Conservation (phyloP, 2,329 filamentous ascomycete species). For the Fusarium tricinctum region DNA sequence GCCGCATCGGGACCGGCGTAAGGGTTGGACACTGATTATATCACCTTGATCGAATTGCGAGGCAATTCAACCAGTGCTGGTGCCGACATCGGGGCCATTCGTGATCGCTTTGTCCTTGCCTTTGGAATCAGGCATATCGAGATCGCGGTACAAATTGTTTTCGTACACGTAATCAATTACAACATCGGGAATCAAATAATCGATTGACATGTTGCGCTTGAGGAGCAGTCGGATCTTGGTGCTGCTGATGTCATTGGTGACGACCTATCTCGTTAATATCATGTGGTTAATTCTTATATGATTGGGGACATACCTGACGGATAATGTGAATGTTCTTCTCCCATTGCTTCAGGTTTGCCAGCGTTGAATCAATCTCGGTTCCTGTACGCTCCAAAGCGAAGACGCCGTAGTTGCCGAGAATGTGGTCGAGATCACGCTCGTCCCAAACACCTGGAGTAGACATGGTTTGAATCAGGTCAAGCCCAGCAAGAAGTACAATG, state of each 20-base stretch:
- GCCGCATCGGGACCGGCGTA: slow-evolving; percentile 12
- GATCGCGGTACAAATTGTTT: slow-evolving; percentile 73
- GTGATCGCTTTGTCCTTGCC: slow-evolving; percentile 44
- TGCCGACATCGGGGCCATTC: slow-evolving; percentile 34
- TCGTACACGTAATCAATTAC: slow-evolving; percentile 82
- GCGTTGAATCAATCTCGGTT: slow-evolving; percentile 88
- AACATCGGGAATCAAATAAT: slow-evolving; percentile 77
- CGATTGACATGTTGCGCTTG: slow-evolving; percentile 84
- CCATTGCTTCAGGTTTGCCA: slow-evolving; percentile 85
- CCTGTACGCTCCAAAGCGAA: slow-evolving; percentile 91
- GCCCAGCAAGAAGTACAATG: slow-evolving; percentile 86
- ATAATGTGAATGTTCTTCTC: slow-evolving; percentile 90
- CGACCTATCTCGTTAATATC: slow-evolving; percentile 59
- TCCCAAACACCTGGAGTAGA: slow-evolving; percentile 84
- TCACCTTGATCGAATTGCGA: slow-evolving; percentile 12
- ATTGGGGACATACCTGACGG: slow-evolving; percentile 60
- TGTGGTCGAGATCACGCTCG: slow-evolving; percentile 86
- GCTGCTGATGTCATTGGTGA: slow-evolving; percentile 89
- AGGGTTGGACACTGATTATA: slow-evolving; percentile 17
- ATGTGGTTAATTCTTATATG: neutral
- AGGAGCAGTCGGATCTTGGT: slow-evolving; percentile 85
- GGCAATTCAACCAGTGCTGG: slow-evolving; percentile 49
- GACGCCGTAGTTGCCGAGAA: slow-evolving; percentile 84
- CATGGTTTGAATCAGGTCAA: slow-evolving; percentile 81
- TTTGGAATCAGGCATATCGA: slow-evolving; percentile 49